Base-by-base conservation (phyloP, 495 filamentous ascomycete genomes). In the Bombardia bombarda region DNA sequence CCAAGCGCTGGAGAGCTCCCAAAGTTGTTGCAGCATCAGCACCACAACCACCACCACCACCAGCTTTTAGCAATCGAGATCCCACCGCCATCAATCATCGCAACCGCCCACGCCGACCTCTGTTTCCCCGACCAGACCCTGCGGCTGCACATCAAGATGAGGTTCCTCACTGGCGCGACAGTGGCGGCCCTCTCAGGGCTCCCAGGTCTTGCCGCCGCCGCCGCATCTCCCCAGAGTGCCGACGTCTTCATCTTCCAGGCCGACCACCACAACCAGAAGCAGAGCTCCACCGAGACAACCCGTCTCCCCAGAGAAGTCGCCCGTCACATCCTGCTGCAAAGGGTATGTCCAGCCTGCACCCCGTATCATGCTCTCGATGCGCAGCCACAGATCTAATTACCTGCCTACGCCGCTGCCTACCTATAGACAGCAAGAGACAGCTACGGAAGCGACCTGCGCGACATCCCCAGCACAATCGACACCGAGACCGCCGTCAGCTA, bases 401-500 rank as follows among this genome's bases (percentile, higher is more conserved):
- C 13, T 7, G 9, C 13, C 62, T 70, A 52, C 51, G 67, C 38
- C 53, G 62, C 12, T 19, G 5, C 18, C 21, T 3, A 55, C 2
- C 26, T 58, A 50, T 64, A 73, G 42, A 56, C 71, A 37, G 63
- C 62, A 17, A 58, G 59, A 22, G 40, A 51, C 43, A 53, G 56
- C 26, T 57, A 63, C 24, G 60, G 59, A 7, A 56, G 56, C 16
- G 49, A 61, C 41, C 46, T 72, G 31, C 58, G 62, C 34, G 66
- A 70, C 32, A 53, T 72, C 14, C 65, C 68, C 5, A 50, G 55
- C 26, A 56, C 57, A 3, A 38, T 69, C 34, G 42, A 59, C 20
- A 44, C 55, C 43, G 60, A 68, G 16, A 53, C 58, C n/a, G 59
- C 63, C n/a, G 47, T 71, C 44, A 52, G 45, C 14, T 62, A 66